Evolutionary conservation across 1,284 basidiomycete genomes (phyloP), one percentile per base, ranked within the genome.

Genomic region (Papiliotrema laurentii): DNA sequence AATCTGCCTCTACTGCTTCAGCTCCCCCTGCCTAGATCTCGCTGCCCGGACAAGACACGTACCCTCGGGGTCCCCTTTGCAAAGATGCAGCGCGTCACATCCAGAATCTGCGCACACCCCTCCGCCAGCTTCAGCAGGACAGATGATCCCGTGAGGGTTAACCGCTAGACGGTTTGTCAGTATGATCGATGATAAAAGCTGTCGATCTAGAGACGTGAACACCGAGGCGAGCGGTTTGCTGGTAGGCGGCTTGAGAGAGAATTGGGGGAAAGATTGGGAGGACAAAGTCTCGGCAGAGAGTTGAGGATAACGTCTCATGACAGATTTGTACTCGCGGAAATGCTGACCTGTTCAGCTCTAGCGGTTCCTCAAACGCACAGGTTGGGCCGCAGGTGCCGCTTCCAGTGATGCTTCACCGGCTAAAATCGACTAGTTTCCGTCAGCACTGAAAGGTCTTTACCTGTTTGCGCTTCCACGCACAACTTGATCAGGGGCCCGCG

Each of bases 281-380:
- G 16, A 19, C 21, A 24, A 33, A 18, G 47, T 26, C n/a, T 41
- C 16, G 26, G 39, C 35, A 33, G 46, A 43, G 4, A 71, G 57
- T 39, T 63, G 62, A n/a, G 63, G 68, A 43, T 70, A 70, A 19
- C 59, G 62, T 5, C 52, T 37, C 2, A 68, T 56, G 14, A 70
- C 43, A 2, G 67, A 57, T 14, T 54, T 42, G 48, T 69, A 69
- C 3, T 53, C 24, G 13, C 43, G 43, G 47, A 61, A 65, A 13
- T 44, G n/a, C 53, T 55, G 36, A 19, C 28, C 35, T 49, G 54
- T 44, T 33, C 22, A 24, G 22, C 38, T 25, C 14, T 11, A 24
- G 38, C 25, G 9, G 11, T 5, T 5, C 9, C 22, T 31, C 6
- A 27, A 6, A 19, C n/a, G 11, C 18, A 18, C 16, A 13, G 46